Evolutionary conservation across 1,284 basidiomycete genomes (phyloP), one percentile per base, ranked within the genome.

Genomic region (Porodaedalea pini): DNA sequence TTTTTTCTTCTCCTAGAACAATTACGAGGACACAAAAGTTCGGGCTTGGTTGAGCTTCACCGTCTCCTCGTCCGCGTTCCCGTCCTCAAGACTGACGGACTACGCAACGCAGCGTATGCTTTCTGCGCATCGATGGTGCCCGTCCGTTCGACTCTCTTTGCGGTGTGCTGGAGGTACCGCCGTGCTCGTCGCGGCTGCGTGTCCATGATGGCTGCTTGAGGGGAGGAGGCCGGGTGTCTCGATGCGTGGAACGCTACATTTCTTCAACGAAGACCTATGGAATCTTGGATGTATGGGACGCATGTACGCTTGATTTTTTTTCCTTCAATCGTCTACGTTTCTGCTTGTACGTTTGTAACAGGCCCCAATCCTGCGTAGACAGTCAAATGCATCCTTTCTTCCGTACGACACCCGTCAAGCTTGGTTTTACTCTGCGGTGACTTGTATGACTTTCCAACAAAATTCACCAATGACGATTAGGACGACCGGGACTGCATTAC

Each of bases 51-150:
- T 23, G 39, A 31, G 47, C 34, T 48, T 40, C 34, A 23, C 57
- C 52, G 43, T 54, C 49, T 59, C 57, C 52, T 59, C 41, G 57
- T 55, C 57, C 57, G 57, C 57, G 57, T 59, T 59, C 57, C 57
- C 57, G 57, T 59, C 57, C 57, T 55, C 57, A 32, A 59, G 57
- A 59, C 10, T 29, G 32, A 54, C 27, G 56, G 34, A 58, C 51
- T 54, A 58, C 51, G 56, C 44, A 25, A 51, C 29, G 27, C 25
- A 23, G 51, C 44, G 56, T 58, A 52, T 58, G 50, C 19, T 19
- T 48, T 17, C n/a, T 45, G 44, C 50, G 25, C 21, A 31, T 41
- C 13, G 36, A 27, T 27, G 50, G 37, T 27, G n/a, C 48, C 7
- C 23, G 32, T 23, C 44, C 43, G 56, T 47, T 53, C 27, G 41